phyloP scores from a whole-genome alignment of 2,329 filamentous ascomycete species.

The Cryoendolithus antarcticus region DNA sequence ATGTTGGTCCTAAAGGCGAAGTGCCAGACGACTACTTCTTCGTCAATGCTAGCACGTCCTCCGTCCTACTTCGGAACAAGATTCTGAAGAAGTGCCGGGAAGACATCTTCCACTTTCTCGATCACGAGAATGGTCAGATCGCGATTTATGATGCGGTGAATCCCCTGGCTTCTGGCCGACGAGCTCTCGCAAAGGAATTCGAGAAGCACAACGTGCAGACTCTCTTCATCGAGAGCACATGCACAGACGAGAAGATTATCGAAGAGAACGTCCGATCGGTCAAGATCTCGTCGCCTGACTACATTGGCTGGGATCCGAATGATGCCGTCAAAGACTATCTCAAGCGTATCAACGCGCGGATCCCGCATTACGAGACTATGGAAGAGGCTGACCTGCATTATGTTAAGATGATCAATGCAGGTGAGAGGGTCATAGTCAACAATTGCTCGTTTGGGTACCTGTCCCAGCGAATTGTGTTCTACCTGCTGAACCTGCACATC shows the following conservation, averaged over 20 bases:
- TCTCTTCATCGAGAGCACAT: conserved; percentile 90
- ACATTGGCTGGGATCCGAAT: conserved; percentile 79
- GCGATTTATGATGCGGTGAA: conserved; percentile 99
- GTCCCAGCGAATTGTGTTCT: conserved; percentile 95
- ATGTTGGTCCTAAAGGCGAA: conserved; percentile 67
- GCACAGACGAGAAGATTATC: conserved; percentile 84
- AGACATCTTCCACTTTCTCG: conserved; percentile 91
- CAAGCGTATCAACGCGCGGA: conserved; percentile 76
- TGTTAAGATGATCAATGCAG: conserved; percentile 99
- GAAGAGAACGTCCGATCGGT: conserved; percentile 94
- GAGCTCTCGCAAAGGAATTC: conserved; percentile 85
- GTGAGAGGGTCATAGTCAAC: conserved; percentile 85
- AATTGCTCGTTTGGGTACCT: conserved; percentile 95
- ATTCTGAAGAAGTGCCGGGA: conserved; percentile 95
- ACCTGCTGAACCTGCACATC: conserved; percentile 93
- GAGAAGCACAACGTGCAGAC: conserved; percentile 95
- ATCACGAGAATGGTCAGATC: conserved; percentile 94
- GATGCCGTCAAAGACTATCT: conserved; percentile 90
- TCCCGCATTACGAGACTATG: conserved; percentile 96
- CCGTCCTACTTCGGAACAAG: conserved; percentile 89
- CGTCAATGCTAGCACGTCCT: conserved; percentile 81
- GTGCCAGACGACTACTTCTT: conserved; percentile 98
- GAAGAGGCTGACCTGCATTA: conserved; percentile 87
- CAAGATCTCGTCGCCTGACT: conserved; percentile 97
- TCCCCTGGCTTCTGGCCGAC: conserved; percentile 67